These are phyloP conservation scores for Xylariaceae sp. DNA, from an alignment of 2,329 filamentous ascomycete genomes.

Conservation along the genomic window DNA sequence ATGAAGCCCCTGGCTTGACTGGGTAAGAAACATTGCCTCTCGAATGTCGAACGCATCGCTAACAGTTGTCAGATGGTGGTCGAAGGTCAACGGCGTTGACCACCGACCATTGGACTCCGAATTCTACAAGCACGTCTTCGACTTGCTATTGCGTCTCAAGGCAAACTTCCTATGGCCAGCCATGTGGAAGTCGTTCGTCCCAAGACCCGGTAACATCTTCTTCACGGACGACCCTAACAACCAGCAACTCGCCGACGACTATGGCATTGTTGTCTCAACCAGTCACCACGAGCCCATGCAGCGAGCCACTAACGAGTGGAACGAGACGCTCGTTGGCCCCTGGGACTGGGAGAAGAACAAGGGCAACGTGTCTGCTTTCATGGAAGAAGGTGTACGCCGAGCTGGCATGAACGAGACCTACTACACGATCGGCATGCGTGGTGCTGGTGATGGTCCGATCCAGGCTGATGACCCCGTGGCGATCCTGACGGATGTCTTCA, in stretches of 20 bases:
- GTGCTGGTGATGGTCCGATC: slow-evolving; percentile 20
- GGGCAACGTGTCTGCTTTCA: slow-evolving; percentile 51
- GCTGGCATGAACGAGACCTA: slow-evolving; percentile 54
- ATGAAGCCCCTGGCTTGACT: slow-evolving; percentile 53
- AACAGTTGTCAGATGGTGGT: slow-evolving; percentile 49
- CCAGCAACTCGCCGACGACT: slow-evolving; percentile 55
- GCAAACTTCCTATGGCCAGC: slow-evolving; percentile 65
- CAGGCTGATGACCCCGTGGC: slow-evolving; percentile 19
- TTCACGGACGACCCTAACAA: slow-evolving; percentile 56
- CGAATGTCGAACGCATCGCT: slow-evolving; percentile 36
- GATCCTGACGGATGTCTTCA: slow-evolving; percentile 44
- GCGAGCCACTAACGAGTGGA: slow-evolving; percentile 48
- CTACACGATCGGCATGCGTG: slow-evolving; percentile 56
- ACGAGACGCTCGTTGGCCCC: slow-evolving; percentile 40
- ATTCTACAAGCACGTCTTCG: slow-evolving; percentile 59
- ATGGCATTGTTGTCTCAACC: slow-evolving; percentile 59
- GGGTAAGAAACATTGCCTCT: slow-evolving; percentile 9
- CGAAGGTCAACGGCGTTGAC: slow-evolving; percentile 42
- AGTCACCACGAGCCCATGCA: slow-evolving; percentile 64
- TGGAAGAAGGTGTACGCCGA: slow-evolving; percentile 50
- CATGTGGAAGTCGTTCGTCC: slow-evolving; percentile 51
- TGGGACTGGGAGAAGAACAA: slow-evolving; percentile 58
- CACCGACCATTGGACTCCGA: slow-evolving; percentile 46
- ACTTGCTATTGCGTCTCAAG: slow-evolving; percentile 54
- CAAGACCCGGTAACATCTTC: slow-evolving; percentile 50